Base-by-base conservation (phyloP, 1,139 yeast genomes). In the Blastobotrys ciferrii region DNA sequence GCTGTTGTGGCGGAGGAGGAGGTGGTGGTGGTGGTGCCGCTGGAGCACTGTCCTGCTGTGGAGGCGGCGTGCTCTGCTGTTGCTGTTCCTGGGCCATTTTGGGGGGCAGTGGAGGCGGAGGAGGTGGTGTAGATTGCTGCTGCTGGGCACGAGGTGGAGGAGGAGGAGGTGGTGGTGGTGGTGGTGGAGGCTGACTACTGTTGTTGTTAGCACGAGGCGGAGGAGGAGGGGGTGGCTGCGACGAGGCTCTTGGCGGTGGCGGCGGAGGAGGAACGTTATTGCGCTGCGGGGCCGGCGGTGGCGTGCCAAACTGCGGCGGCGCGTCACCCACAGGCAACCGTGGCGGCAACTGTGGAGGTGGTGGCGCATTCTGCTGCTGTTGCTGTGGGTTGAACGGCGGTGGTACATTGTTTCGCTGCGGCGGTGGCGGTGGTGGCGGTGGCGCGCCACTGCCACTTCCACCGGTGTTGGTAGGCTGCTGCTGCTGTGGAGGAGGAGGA, bases 211-310 rank as follows among this genome's bases (percentile, higher is more conserved):
- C 42, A 32, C 50, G 44, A 12, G 52, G 50, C 13, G 50, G 41
- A 23, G 62, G 59, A 9, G 62, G 60, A 20, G 64, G 60, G 15
- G 63, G 62, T 19, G 64, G 59, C 4, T 63, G 62, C n/a, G 66
- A 58, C 5, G 65, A 65, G 4, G 65, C 63, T 6, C 64, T 57
- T 39, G 58, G 54, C n/a, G 56, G 50, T 28, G 64, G 61, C 11
- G 64, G 62, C 20, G 66, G 61, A 13, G 63, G 58, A 12, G 58
- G 59, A 14, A 42, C 45, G 13, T 47, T 46, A n/a, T 42, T 33
- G 32, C 53, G 33, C 6, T 57, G 47, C 1, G 60, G 55, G 1
- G 59, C 55, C 17, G 58, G 58, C 9, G 67, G 68, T 12, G 72
- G 58, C 9, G 53, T 51, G 11, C 54, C 56, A 28, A 52, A 48